Evolutionary conservation across 2,329 filamentous ascomycete species (phyloP).

Genomic region (Diaporthe caulivora): DNA sequence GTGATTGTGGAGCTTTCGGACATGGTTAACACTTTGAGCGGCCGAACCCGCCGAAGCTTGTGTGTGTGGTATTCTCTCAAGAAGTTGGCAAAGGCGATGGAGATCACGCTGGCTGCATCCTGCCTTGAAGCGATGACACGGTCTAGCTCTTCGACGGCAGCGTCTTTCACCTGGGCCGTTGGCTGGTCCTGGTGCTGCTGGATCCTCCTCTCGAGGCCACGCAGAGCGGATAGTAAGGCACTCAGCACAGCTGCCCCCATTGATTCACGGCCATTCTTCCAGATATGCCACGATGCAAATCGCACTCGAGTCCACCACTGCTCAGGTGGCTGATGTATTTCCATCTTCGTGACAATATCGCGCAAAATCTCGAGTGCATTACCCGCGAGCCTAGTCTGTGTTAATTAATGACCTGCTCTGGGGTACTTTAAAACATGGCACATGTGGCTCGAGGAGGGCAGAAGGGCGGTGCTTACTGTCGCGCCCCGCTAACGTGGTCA

Average conservation of each 20-base stretch:
- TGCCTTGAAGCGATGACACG: conserved; percentile 41
- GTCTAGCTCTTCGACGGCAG: conserved; percentile 40
- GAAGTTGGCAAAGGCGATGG: conserved; percentile 49
- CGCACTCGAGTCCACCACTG: conserved; percentile 69
- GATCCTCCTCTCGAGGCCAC: conserved; percentile 51
- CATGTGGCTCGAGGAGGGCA: too few species aligned
- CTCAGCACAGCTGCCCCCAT: conserved; percentile 73
- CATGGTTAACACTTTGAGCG: conserved; percentile 68
- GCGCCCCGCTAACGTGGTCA: conserved; percentile 71
- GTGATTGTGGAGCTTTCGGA: conserved; percentile 74
- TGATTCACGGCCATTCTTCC: conserved; percentile 74
- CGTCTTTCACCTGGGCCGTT: conserved; percentile 36
- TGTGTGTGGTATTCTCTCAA: conserved; percentile 51
- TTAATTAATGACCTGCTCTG: too few species aligned
- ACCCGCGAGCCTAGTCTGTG: conserved; percentile 56
- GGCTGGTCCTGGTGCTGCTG: conserved; percentile 42
- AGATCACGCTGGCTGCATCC: conserved; percentile 43
- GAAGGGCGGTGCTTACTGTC: conserved; percentile 49
- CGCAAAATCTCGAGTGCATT: conserved; percentile 64
- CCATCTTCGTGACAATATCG: conserved; percentile 56
- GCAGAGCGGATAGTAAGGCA: conserved; percentile 61
- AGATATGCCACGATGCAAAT: conserved; percentile 72
- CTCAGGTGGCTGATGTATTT: conserved; percentile 43
- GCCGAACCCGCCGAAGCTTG: conserved; percentile 41
- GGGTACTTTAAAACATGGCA: too few species aligned